A percentile compares a stretch with the other conserved stretches of the same genome.
These are phyloP conservation scores for Ajuga reptans DNA, from an alignment of 305 asterid genomes.

Conservation along the genomic window DNA sequence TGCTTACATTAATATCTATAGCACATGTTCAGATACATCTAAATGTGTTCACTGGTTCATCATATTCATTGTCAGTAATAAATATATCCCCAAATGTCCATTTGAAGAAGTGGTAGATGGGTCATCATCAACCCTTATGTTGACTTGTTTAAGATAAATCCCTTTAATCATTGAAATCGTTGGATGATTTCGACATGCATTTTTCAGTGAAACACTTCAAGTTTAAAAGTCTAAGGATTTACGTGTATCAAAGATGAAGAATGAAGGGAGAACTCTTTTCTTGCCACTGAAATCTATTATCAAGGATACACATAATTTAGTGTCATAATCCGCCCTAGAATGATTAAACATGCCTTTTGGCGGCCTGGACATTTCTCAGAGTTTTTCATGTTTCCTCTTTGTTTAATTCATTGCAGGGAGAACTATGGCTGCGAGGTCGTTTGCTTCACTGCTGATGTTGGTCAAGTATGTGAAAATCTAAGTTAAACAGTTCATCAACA, in stretches of 20 bases:
- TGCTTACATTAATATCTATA: neutral
- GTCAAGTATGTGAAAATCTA: conserved; percentile 58
- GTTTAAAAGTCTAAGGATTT: neutral
- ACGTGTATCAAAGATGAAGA: neutral
- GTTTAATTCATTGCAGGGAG: conserved; percentile 52
- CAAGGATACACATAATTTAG: neutral
- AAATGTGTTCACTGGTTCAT: neutral
- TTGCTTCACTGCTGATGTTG: conserved; percentile 98
- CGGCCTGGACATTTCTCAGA: neutral
- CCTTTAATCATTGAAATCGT: neutral
- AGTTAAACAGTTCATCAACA: neutral
- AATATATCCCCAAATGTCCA: neutral
- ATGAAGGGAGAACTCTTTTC: neutral
- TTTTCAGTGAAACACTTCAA: neutral
- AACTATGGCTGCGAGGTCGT: conserved; percentile 96
- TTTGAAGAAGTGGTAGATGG: neutral
- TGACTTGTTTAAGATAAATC: neutral
- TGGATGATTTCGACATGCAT: neutral
- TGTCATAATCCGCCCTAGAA: neutral
- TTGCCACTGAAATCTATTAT: neutral
- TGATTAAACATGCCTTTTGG: neutral
- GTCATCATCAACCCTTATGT: neutral
- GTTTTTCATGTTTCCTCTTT: neutral
- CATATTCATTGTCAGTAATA: neutral
- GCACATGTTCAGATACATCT: neutral